Conservation (phyloP, 2,329 filamentous ascomycete genomes). For the Cercospora sp. region DNA sequence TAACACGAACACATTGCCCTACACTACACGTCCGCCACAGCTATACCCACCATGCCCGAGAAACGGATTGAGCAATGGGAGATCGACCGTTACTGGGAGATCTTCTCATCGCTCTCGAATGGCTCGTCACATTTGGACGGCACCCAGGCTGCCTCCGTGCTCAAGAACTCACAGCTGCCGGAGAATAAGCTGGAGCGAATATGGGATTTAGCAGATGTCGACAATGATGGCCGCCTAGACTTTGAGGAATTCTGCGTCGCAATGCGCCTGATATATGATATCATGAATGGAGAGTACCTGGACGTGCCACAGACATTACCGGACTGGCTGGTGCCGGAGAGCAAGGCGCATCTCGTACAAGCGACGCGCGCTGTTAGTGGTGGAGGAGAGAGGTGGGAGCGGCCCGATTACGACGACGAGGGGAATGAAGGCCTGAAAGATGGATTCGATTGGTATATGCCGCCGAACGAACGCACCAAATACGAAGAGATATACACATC, state of each 20-base stretch:
- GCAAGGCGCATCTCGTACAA: constrained; percentile 86
- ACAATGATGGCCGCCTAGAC: constrained; percentile 94
- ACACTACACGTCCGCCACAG: background rate
- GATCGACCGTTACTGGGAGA: constrained; percentile 78
- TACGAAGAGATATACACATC: constrained; percentile 98
- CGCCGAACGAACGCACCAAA: constrained; percentile 81
- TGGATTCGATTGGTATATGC: constrained; percentile 99
- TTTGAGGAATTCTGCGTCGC: constrained; percentile 99
- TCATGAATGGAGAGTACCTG: constrained; percentile 90
- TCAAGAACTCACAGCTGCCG: constrained; percentile 70
- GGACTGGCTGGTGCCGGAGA: constrained; percentile 96
- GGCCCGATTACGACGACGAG: constrained; percentile 72
- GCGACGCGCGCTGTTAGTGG: constrained; percentile 77
- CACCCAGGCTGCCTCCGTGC: constrained; percentile 67
- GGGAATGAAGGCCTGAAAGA: constrained; percentile 85
- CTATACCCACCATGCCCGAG: constrained; percentile 24
- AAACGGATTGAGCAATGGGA: constrained; percentile 70
- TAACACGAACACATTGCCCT: background rate
- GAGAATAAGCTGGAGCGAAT: constrained; percentile 91
- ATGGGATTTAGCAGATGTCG: constrained; percentile 96
- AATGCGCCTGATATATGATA: constrained; percentile 96
- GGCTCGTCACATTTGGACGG: constrained; percentile 67
- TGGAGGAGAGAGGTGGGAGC: constrained; percentile 79
- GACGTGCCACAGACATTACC: constrained; percentile 85
- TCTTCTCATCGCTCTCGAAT: constrained; percentile 67